Base-by-base conservation (phyloP, 1,139 yeast genomes). In the Magnusiomyces paraingens region DNA sequence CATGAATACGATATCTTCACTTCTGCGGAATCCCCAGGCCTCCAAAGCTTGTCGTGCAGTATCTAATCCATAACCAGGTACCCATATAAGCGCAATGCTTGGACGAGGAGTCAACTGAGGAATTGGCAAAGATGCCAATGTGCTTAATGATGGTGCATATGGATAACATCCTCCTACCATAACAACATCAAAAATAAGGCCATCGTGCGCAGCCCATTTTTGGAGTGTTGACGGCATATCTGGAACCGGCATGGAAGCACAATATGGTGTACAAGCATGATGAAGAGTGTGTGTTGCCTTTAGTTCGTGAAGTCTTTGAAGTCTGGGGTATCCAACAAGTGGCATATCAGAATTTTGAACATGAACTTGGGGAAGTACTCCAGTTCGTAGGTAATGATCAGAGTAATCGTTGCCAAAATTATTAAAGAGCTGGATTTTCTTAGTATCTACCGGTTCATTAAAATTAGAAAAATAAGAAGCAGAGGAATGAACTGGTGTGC, bases 101-200 rank as follows among this genome's bases (percentile, higher is more conserved):
- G 97, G 97, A 58, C 84, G 84, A 1, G 95, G 79, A 56, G 95
- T 83, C 41, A 91, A 70, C 62, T 75, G 81, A 59, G 82, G 83
- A 15, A 91, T 73, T 0, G 96, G 96, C 53, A 91, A 70, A 60
- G 77, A 77, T 3, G 78, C 69, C 38, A 90, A 71, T 2, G 83
- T 63, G 0, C 86, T 84, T 47, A 80, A 75, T 20, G 83, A 74
- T 2, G 59, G 59, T 58, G 84, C 90, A 61, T 83, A 83, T 58
- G 85, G 90, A 1, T 84, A 78, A 56, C 93, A 73, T 1, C 95
- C 94, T 0, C 96, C 96, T 51, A 91, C 81, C 95, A 91, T 86
- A 11, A 91, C 85, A 11, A 90, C 95, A 66, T 91, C 97, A 69
- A 91, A 91, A 56, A 80, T 80, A 44, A 86, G 64, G 3, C 77